phyloP scores from a whole-genome alignment of 2,329 filamentous ascomycete species.

The Pyrenochaeta sp. region DNA sequence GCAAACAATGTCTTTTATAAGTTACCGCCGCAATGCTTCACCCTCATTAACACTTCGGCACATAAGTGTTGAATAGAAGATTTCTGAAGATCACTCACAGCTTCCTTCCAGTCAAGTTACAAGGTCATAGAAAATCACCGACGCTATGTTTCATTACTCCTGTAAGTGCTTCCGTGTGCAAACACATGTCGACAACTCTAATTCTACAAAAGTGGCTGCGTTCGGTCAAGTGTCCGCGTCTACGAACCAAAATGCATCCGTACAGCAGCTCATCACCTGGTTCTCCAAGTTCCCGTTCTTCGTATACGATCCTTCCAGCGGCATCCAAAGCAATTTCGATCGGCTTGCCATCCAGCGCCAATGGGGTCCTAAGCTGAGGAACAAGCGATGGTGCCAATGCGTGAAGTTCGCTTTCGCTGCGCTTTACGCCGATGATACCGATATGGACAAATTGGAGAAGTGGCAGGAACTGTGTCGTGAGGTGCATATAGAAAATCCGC shows the following conservation, averaged over 20 bases:
- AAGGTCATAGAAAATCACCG: neutral
- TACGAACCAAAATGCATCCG: neutral
- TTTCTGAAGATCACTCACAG: neutral
- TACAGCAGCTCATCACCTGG: slow-evolving; percentile 3
- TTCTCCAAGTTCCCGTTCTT: slow-evolving; percentile 12
- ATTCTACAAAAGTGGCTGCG: neutral
- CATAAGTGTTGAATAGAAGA: neutral
- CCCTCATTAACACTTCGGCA: neutral
- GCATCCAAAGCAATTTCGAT: slow-evolving; percentile 13
- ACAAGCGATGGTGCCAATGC: slow-evolving; percentile 13
- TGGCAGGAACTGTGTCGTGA: slow-evolving; percentile 32
- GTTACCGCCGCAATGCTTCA: neutral
- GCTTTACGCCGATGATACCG: slow-evolving; percentile 10
- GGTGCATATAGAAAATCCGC: slow-evolving; percentile 16
- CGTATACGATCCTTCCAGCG: slow-evolving; percentile 5
- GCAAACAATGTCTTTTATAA: neutral
- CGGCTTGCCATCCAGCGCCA: slow-evolving; percentile 13
- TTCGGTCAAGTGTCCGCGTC: neutral
- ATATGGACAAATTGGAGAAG: slow-evolving; percentile 16
- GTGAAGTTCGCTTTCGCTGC: slow-evolving; percentile 8
- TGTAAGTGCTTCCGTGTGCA: neutral
- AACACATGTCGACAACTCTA: neutral
- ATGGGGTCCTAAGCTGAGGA: slow-evolving; percentile 3
- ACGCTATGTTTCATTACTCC: neutral
- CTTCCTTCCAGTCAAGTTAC: neutral